phyloP scores from a whole-genome alignment of 192 early-diverging fungal species.

The Coemansia sp. region DNA sequence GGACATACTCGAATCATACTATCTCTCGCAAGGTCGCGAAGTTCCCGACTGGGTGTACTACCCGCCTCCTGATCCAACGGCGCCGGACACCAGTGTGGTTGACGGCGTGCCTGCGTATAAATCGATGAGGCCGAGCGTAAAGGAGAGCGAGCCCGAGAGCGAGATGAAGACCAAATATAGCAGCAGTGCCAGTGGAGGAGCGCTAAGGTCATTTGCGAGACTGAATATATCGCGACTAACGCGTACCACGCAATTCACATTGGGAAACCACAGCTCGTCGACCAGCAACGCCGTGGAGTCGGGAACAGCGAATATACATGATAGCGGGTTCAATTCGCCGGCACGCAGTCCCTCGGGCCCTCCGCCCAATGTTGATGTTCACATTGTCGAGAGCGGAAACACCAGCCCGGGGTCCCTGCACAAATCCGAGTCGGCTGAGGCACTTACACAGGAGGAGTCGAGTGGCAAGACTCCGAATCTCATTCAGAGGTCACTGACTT shows the following conservation, averaged over 20 bases:
- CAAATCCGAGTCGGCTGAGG: neutral
- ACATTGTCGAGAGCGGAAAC: constrained; percentile 19
- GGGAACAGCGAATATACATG: constrained; percentile 2
- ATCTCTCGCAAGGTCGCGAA: constrained; percentile 26
- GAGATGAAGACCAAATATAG: neutral
- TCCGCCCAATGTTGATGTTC: constrained; percentile 1
- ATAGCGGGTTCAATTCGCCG: constrained; percentile 21
- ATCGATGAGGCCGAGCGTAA: neutral
- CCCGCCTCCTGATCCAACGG: constrained; percentile 36
- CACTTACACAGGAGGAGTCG: neutral
- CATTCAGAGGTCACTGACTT: neutral
- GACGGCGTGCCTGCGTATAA: neutral
- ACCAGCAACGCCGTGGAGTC: neutral
- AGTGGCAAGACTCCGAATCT: neutral
- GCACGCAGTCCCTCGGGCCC: neutral
- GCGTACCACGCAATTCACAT: constrained; percentile 6
- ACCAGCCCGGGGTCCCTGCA: neutral
- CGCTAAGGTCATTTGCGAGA: constrained; percentile 17
- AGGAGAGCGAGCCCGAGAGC: neutral
- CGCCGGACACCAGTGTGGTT: neutral
- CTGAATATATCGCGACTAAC: constrained; percentile 29
- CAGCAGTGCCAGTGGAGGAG: constrained; percentile 12
- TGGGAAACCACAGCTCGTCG: constrained; percentile 4
- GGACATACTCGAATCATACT: constrained; percentile 49
- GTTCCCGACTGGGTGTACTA: constrained; percentile 43